Base-by-base conservation (phyloP, 1,284 basidiomycete species). In the Boletellus deceptivus region DNA sequence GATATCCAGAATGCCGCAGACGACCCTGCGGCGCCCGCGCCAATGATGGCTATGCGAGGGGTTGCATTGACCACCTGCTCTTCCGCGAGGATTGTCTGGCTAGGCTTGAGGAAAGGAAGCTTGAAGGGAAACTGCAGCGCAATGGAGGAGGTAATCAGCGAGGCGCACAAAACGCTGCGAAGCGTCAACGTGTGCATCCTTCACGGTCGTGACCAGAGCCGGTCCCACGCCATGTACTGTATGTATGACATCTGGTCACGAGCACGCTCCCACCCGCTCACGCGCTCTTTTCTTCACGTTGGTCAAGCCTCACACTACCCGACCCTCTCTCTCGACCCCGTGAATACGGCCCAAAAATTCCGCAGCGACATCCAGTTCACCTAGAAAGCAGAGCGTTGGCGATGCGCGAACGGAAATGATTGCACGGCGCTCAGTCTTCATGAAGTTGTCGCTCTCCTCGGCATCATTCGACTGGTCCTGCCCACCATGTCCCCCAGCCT, bases 1-100 rank as follows among this genome's bases (percentile, higher is more conserved):
- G 78, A 73, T 45, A 96, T 79, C 83, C 92, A 94, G 69, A 91
- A 94, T 1, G 93, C 91, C 9, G 93, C 89, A 11, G 89, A 85
- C 10, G 83, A 83, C 3, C 93, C 94, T 8, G 80, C 89, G 8
- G 93, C 90, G 18, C 93, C 93, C 0, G 93, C 91, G 34, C 93
- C 93, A 39, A 96, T 81, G 61, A 96, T 84, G 7, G 93, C 93
- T 55, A 96, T 72, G 42, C 75, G 70, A 37, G 77, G 73, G 1
- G 68, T 65, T 47, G 51, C 40, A 39, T 39, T 46, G 35, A 40
- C 43, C 24, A n/a, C 41, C 38, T 62, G 58, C 52, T 51, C 64
- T 22, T 61, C 61, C 33, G 48, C 57, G 31, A 61, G 40, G 39
- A 56, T 51, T 43, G 57, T 55, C 31, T 61, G 62, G 44, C 37